phyloP scores from a whole-genome alignment of 495 filamentous ascomycete species.

The Glonium stellatum region DNA sequence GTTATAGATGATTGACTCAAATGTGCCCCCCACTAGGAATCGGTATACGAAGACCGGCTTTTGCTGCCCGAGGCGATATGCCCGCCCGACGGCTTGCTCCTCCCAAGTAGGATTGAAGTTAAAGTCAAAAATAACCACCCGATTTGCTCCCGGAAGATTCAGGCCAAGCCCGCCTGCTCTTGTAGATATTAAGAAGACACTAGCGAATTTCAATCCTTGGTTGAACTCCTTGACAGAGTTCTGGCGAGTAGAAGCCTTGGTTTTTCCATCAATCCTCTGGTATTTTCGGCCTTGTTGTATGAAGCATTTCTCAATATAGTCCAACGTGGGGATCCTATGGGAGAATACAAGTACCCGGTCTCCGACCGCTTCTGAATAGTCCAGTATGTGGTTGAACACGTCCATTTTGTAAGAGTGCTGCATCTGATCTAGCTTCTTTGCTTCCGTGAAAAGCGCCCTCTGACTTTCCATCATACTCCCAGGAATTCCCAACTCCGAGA shows the following conservation, averaged over 20 bases:
- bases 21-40: slow-evolving; percentile 72
- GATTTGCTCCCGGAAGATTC: slow-evolving; percentile 79
- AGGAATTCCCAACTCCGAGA: background rate
- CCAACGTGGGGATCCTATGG: slow-evolving; percentile 59
- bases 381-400: slow-evolving; percentile 60
- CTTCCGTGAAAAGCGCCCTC: background rate
- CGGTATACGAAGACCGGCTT: slow-evolving; percentile 86
- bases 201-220: slow-evolving; percentile 23
- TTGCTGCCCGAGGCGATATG: slow-evolving; percentile 77
- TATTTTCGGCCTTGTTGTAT: slow-evolving; percentile 30
- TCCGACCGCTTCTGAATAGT: slow-evolving; percentile 47
- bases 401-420: slow-evolving; percentile 56
- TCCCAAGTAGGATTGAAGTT: slow-evolving; percentile 74
- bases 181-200: slow-evolving; percentile 76
- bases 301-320: slow-evolving; percentile 58
- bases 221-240: slow-evolving; percentile 61
- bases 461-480: slow-evolving; percentile 1
- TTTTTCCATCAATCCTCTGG: slow-evolving; percentile 60
- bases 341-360: slow-evolving; percentile 82
- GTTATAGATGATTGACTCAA: slow-evolving; percentile 65
- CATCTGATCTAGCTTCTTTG: background rate
- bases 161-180: slow-evolving; percentile 72
- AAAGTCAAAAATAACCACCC: slow-evolving; percentile 83
- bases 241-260: slow-evolving; percentile 50
- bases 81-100: slow-evolving; percentile 81